phyloP scores from a whole-genome alignment of 176 grass and related monocot species.

The Avena atlantica region DNA sequence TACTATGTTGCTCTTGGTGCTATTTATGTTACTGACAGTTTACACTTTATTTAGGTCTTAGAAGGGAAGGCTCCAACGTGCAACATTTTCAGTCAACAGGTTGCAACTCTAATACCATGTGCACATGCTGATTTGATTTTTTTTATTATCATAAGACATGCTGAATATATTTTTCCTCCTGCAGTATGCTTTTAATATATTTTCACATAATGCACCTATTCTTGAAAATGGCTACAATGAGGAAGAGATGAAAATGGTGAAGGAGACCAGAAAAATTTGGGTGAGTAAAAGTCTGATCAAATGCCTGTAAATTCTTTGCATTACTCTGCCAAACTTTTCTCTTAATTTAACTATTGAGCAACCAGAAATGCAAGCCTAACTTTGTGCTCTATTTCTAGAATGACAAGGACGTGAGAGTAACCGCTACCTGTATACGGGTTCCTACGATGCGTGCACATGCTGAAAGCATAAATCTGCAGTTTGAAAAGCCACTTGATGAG shows the following conservation, averaged over 20 bases:
- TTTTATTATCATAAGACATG: not conserved
- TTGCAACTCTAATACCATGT: slow-evolving; percentile 35
- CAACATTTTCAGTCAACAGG: slow-evolving; percentile 93
- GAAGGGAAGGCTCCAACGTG: slow-evolving; percentile 93
- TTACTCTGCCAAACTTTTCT: slow-evolving; percentile 18
- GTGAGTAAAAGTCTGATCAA: slow-evolving; percentile 48
- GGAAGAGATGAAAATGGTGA: slow-evolving; percentile 98
- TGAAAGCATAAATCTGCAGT: slow-evolving; percentile 93
- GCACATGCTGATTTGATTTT: not conserved
- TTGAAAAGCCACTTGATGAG: slow-evolving; percentile 95
- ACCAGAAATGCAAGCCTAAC: slow-evolving; percentile 20
- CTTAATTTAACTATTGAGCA: not conserved
- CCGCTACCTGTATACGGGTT: slow-evolving; percentile 94
- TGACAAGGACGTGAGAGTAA: slow-evolving; percentile 85
- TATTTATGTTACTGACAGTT: not conserved
- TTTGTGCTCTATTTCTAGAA: slow-evolving; percentile 56
- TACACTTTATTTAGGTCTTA: slow-evolving; percentile 68
- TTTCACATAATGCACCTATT: slow-evolving; percentile 93
- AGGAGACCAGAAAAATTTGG: slow-evolving; percentile 95
- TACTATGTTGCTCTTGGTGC: not conserved
- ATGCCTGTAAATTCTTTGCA: slow-evolving; percentile 2
- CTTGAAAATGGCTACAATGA: slow-evolving; percentile 95
- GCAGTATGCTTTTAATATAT: slow-evolving; percentile 99
- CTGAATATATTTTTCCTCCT: slow-evolving; percentile 47
- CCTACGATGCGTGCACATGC: slow-evolving; percentile 91